These are phyloP conservation scores for Acacia melanoxylon DNA, from an alignment of 306 rosid genomes.

Conservation along the genomic window DNA sequence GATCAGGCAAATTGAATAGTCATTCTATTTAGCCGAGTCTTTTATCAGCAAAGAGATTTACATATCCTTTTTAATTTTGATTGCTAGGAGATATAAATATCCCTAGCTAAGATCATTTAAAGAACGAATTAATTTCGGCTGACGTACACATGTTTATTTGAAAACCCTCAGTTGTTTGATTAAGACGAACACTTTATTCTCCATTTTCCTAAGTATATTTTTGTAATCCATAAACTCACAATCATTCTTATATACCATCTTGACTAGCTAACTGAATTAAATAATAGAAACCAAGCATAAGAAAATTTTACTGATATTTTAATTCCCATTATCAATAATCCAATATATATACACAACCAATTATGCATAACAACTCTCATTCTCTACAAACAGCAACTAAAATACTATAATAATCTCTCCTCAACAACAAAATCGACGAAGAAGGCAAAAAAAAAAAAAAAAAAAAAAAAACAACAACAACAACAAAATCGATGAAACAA, in stretches of 20 bases:
- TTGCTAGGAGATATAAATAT: background rate
- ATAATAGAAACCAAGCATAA: background rate
- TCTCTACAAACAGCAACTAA: background rate
- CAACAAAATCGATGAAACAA: constrained; percentile 17
- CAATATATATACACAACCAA: background rate
- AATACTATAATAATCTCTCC: background rate
- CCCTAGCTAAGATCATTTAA: background rate
- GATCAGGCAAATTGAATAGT: background rate
- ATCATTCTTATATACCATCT: background rate
- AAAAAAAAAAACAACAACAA: background rate
- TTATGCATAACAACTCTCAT: background rate
- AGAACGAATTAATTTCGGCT: background rate
- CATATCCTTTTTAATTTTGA: background rate
- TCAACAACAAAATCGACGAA: constrained; percentile 10
- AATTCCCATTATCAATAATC: background rate
- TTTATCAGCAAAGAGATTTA: background rate
- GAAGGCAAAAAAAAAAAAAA: no score
- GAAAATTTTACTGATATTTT: background rate
- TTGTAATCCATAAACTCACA: background rate
- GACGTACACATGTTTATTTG: background rate
- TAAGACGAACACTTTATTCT: background rate
- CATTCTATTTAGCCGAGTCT: background rate
- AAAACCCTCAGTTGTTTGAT: background rate
- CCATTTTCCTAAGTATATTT: background rate
- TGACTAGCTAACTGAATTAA: background rate